These are phyloP conservation scores for Neofusicoccum kwambonambiense DNA, from an alignment of 2,329 filamentous ascomycete genomes.

Conservation along the genomic window DNA sequence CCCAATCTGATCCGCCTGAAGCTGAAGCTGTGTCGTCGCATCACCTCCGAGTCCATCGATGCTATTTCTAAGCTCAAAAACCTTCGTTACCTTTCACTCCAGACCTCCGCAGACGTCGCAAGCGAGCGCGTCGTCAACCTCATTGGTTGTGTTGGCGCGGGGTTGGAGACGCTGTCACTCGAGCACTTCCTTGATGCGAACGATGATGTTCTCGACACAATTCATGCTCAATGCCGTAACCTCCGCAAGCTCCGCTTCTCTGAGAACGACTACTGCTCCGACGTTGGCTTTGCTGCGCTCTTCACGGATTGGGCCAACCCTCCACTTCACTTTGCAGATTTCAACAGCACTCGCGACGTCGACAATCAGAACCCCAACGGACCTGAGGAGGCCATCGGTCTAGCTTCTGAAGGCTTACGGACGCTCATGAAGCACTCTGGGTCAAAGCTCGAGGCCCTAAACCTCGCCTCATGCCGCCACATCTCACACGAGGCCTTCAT, in stretches of 20 bases:
- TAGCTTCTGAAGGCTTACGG: conserved; percentile 73
- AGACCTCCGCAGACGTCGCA: conserved; percentile 59
- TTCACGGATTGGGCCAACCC: conserved; percentile 77
- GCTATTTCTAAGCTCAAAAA: conserved; percentile 61
- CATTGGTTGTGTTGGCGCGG: conserved; percentile 60
- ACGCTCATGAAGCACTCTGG: conserved; percentile 86
- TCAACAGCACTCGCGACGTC: conserved; percentile 74
- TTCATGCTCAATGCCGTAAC: conserved; percentile 67
- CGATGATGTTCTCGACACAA: conserved; percentile 66
- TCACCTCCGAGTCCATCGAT: conserved; percentile 65
- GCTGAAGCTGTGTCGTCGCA: conserved; percentile 73
- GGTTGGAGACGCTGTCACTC: conserved; percentile 75
- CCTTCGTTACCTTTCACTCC: conserved; percentile 74
- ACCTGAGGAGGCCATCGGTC: conserved; percentile 60
- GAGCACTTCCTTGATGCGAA: conserved; percentile 66
- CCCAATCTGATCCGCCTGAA: conserved; percentile 73
- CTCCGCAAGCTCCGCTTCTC: conserved; percentile 79
- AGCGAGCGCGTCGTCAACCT: conserved; percentile 60
- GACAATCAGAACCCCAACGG: conserved; percentile 69
- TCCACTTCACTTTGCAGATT: conserved; percentile 67
- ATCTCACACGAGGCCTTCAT: conserved; percentile 72
- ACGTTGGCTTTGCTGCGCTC: conserved; percentile 68
- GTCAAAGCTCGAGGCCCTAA: conserved; percentile 61
- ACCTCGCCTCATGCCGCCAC: conserved; percentile 82
- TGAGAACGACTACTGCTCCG: conserved; percentile 72